Evolutionary conservation across 2,329 filamentous ascomycete species (phyloP).

Genomic region (Verticillium nonalfalfae): DNA sequence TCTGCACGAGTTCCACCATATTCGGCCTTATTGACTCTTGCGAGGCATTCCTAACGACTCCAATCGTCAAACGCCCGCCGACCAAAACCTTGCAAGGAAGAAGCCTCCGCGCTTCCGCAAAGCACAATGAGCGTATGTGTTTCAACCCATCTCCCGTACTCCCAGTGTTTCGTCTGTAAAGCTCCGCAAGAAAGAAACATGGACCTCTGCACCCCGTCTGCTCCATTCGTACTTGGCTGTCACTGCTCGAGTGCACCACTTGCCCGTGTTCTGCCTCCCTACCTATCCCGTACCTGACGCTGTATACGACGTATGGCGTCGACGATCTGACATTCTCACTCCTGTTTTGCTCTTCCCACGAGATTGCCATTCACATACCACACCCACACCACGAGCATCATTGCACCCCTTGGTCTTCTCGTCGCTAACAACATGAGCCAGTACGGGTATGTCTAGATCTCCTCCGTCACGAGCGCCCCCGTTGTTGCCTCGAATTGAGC

Average conservation of each 20-base stretch:
- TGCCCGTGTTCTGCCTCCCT: background rate
- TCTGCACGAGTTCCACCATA: background rate
- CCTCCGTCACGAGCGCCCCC: background rate
- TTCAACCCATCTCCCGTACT: conserved; percentile 18
- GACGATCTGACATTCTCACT: background rate
- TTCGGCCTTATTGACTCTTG: background rate
- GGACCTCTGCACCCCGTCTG: background rate
- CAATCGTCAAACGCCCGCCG: background rate
- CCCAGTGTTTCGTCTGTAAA: conserved; percentile 12
- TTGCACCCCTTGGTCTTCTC: background rate
- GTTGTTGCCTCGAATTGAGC: too few relatives aligned
- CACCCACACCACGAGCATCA: background rate
- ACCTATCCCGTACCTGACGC: background rate
- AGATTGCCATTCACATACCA: background rate
- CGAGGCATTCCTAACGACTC: background rate
- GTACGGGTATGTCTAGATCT: conserved; percentile 35
- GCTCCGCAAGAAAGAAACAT: background rate
- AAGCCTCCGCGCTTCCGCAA: conserved; percentile 12
- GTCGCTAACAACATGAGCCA: conserved; percentile 33
- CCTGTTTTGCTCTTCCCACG: background rate
- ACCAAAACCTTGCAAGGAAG: conserved; percentile 9
- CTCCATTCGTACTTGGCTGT: conserved; percentile 1
- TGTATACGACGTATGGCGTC: background rate
- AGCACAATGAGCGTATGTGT: conserved; percentile 45
- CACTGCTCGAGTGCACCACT: background rate